Conservation (phyloP, 192 early-diverging fungal species). For the Backusella tarrabulga region DNA sequence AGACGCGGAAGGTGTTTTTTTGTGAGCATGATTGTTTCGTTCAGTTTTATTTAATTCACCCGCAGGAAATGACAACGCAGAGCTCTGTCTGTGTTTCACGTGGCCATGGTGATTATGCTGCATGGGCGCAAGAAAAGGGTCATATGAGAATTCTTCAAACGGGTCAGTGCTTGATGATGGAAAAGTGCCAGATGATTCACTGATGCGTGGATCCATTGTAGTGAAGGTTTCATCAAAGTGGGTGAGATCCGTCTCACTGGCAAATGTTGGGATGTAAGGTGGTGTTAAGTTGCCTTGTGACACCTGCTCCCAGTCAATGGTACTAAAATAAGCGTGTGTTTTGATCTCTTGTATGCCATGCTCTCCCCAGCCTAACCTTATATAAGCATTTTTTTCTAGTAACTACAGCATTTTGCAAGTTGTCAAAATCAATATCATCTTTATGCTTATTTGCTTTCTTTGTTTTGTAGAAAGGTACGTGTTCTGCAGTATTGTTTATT, state of each 20-base stretch:
- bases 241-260: slow-evolving; percentile 45
- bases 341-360: slow-evolving; percentile 69
- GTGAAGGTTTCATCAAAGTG: slow-evolving; percentile 56
- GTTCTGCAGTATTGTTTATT: neutral
- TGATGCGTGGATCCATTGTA: slow-evolving; percentile 46
- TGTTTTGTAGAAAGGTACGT: neutral
- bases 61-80: neutral
- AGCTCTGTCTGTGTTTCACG: neutral
- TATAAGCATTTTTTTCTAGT: slow-evolving; percentile 55
- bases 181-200: slow-evolving; percentile 9
- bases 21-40: neutral
- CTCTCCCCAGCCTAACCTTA: slow-evolving; percentile 57
- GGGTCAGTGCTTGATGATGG: slow-evolving; percentile 10
- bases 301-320: slow-evolving; percentile 66
- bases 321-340: slow-evolving; percentile 66
- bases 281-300: slow-evolving; percentile 56
- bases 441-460: neutral
- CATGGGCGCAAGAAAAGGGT: neutral
- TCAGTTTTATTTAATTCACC: neutral
- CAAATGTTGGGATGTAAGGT: slow-evolving; percentile 61
- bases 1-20: neutral
- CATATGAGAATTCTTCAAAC: slow-evolving; percentile 16
- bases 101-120: neutral
- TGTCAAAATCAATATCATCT: neutral
- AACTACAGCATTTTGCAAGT: slow-evolving; percentile 43